Evolutionary conservation across 257 asterid species (phyloP).

Genomic region (Salvia miltiorrhiza): DNA sequence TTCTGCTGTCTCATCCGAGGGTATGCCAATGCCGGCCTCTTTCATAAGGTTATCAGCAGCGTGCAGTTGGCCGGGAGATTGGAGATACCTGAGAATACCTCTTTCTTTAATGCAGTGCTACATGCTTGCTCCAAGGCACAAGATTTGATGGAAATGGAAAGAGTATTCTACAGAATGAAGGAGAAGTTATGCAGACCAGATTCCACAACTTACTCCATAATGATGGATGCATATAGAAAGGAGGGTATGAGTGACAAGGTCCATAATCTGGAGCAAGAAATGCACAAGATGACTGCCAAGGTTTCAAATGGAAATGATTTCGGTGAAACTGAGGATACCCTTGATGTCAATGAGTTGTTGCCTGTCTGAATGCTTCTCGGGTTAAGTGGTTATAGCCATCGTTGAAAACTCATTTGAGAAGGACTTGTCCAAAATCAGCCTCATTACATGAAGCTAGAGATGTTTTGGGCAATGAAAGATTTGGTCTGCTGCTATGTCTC

Average conservation of each 20-base stretch:
- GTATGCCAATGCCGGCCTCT: constrained; percentile 76
- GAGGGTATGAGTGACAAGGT: constrained; percentile 87
- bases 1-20: constrained; percentile 86
- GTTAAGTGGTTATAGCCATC: not conserved
- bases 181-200: constrained; percentile 65
- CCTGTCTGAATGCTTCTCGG: constrained; percentile 13
- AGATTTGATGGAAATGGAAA: constrained; percentile 88
- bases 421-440: not conserved
- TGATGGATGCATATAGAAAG: constrained; percentile 75
- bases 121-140: constrained; percentile 83
- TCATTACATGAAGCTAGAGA: too few species aligned
- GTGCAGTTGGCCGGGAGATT: constrained; percentile 75
- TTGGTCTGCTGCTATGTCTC: not conserved
- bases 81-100: constrained; percentile 82
- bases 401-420: not conserved
- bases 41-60: constrained; percentile 69
- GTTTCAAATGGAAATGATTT: constrained; percentile 15
- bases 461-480: not conserved
- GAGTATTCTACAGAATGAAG: constrained; percentile 86
- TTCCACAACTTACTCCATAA: constrained; percentile 57
- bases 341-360: constrained; percentile 11
- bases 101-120: constrained; percentile 76
- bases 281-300: constrained; percentile 24
- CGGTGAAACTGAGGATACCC: constrained; percentile 25
- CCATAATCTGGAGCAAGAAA: constrained; percentile 69